Evolutionary conservation across 83 land plant species (phyloP).

Genomic region (Picea mariana): DNA sequence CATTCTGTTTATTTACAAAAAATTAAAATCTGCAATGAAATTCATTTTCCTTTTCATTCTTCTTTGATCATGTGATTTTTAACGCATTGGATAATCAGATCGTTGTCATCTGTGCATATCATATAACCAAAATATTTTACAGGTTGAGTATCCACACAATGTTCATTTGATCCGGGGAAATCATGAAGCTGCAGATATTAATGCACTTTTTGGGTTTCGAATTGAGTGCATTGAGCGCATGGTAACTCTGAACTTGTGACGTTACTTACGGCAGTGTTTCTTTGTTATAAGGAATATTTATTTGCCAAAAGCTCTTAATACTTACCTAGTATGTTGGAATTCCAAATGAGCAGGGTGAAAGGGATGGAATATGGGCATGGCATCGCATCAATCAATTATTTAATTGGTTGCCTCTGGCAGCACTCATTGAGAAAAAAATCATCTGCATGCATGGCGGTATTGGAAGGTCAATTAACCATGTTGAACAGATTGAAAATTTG

Average conservation of each 20-base stretch:
- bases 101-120: not conserved
- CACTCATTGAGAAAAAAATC: constrained; percentile 90
- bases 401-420: constrained; percentile 97
- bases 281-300: not conserved
- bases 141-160: constrained; percentile 85
- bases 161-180: constrained; percentile 90
- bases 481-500: constrained; percentile 87
- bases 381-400: constrained; percentile 88
- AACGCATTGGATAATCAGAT: not conserved
- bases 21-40: too few species aligned
- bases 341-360: constrained; percentile 67
- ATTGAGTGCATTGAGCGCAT: constrained; percentile 90
- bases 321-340: constrained; percentile 1
- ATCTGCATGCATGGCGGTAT: constrained; percentile 99
- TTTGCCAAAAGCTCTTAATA: not conserved
- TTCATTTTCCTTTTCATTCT: too few species aligned
- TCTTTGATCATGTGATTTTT: not conserved
- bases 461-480: constrained; percentile 91
- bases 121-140: not conserved
- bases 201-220: constrained; percentile 84
- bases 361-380: constrained; percentile 99
- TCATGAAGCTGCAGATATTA: constrained; percentile 91
- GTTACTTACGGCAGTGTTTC: not conserved
- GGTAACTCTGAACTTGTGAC: constrained; percentile 35
- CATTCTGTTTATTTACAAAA: too few species aligned